Base-by-base conservation (phyloP, 2,329 filamentous ascomycete genomes). In the Aspergillus brasiliensis region DNA sequence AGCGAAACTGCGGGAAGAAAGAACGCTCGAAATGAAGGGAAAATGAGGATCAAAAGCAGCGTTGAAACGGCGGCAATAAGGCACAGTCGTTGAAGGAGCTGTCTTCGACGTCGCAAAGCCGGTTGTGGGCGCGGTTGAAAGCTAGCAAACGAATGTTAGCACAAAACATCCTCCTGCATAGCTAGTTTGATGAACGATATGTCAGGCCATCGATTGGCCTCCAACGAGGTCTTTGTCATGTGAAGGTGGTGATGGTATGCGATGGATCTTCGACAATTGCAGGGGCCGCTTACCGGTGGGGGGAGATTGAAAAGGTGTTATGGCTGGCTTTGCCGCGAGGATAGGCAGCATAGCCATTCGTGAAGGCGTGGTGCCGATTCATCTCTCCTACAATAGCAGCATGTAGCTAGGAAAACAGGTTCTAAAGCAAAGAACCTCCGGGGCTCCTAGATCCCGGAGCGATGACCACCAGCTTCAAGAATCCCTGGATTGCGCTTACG, bases 71-170 rank as follows among this genome's bases (percentile, higher is more conserved):
- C 78, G 59, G 86, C 78, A 54, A 82, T 71, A 21, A 85, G 79
- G 51, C 83, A 85, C 55, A 96, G 73, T 69, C 91, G 88, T 63
- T 89, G 79, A 55, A 96, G 76, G 28, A 95, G 81, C 71, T 88
- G 89, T 76, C 86, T 86, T 77, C 92, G 86, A 72, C 91, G 86
- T 74, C 91, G 86, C 62, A 89, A 80, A 37, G 90, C 86, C 54
- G 89, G 87, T 70, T 91, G 86, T 68, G 90, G 86, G 74, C 92
- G 89, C 61, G 93, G 91, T 77, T 95, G 91, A 70, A 96, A 97
- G 80, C 91, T 95, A 52, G 37, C 19, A 34, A 31, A 3, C 38
- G 10, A 59, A 27, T 47, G 40, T 62, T 38, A 63, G 61, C 47
- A 49, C 31, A 53, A 31, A 11, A 37, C 37, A 27, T 28, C 31